phyloP scores from a whole-genome alignment of 805 yeast species.

The Teunomyces lycoperdinae region DNA sequence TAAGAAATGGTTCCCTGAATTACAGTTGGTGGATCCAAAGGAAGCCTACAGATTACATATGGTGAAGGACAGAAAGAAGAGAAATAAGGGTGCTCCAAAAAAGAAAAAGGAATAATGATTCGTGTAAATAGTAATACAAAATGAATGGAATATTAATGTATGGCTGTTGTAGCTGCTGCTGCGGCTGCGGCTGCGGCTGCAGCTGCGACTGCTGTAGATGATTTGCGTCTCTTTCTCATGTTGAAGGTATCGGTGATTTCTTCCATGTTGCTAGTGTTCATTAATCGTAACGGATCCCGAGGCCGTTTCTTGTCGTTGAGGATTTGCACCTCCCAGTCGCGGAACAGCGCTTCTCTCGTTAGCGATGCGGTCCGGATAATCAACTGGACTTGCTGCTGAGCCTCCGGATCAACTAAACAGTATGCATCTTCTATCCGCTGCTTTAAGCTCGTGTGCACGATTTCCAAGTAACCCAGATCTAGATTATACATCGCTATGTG shows the following conservation, averaged over 20 bases:
- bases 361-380: conserved; percentile 1
- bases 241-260: conserved; percentile 30
- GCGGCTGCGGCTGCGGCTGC: too few relatives aligned
- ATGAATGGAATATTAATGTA: conserved; percentile 3
- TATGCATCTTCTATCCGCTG: background rate
- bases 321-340: conserved; percentile 6
- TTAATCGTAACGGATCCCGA: conserved; percentile 1
- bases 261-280: conserved; percentile 11
- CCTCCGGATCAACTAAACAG: background rate
- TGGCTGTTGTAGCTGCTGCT: background rate
- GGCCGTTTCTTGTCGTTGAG: background rate
- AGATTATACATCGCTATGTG: conserved; percentile 7
- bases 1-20: conserved; percentile 49
- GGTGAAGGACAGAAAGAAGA: conserved; percentile 66
- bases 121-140: conserved; percentile 3
- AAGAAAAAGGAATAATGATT: conserved; percentile 42
- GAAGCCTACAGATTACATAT: conserved; percentile 67
- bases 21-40: conserved; percentile 58
- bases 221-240: conserved; percentile 9
- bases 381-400: background rate
- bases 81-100: conserved; percentile 88
- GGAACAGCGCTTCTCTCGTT: conserved; percentile 5
- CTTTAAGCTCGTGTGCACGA: conserved; percentile 3
- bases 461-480: background rate
- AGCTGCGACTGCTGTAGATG: background rate